A percentile compares a stretch with the other conserved stretches of the same genome.
phyloP scores from a whole-genome alignment of 2,329 filamentous ascomycete genomes.

The Colletotrichum graminicola region DNA sequence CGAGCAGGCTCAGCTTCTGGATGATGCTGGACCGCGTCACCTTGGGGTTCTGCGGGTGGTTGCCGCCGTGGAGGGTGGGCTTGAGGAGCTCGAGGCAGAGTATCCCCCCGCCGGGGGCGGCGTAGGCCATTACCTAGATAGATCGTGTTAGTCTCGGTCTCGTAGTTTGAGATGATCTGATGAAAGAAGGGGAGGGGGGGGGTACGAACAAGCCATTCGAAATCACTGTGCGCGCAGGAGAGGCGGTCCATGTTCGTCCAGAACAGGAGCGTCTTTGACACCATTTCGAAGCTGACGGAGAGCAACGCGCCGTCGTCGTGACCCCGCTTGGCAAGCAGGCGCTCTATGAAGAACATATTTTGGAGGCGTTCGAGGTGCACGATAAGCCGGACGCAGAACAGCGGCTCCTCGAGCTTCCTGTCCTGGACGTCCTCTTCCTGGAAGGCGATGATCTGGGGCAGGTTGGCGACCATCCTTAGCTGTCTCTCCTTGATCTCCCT shows the following conservation, averaged over 20 bases:
- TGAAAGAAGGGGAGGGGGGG: not conserved
- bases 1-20: conserved; percentile 64
- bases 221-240: conserved; percentile 55
- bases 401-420: conserved; percentile 46
- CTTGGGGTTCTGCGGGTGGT: conserved; percentile 49
- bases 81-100: conserved; percentile 64
- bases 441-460: conserved; percentile 56
- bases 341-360: conserved; percentile 70
- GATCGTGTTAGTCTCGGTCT: not conserved
- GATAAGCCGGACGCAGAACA: conserved; percentile 59
- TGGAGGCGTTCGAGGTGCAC: conserved; percentile 64
- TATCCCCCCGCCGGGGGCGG: conserved; percentile 62
- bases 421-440: conserved; percentile 54
- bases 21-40: conserved; percentile 63
- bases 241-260: conserved; percentile 65
- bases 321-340: conserved; percentile 63
- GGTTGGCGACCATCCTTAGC: conserved; percentile 49
- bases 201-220: conserved; percentile 62
- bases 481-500: conserved; percentile 55
- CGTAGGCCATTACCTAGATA: conserved; percentile 62
- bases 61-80: conserved; percentile 48
- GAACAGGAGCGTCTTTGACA: conserved; percentile 59
- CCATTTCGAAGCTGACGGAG: conserved; percentile 61
- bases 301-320: conserved; percentile 55
- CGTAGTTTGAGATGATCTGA: not conserved